Evolutionary conservation across 192 early-diverging fungal species (phyloP), one percentile per base, ranked within the genome.

Genomic region (Lunasporangiospora selenospora): DNA sequence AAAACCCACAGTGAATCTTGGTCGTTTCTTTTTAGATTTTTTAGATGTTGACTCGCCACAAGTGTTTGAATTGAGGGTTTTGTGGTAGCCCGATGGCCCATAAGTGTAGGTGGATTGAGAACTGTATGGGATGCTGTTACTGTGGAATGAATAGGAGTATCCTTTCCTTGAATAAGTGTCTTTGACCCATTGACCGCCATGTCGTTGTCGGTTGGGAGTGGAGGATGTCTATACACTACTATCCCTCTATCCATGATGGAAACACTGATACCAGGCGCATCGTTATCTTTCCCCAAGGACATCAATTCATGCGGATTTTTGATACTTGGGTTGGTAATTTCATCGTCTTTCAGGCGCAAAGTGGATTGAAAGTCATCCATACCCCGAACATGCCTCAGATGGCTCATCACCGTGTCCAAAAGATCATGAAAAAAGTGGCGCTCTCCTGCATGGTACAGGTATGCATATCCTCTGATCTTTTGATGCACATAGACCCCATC

Each of bases 401-500:
- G 57, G 27, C 10, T 47, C 42, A 53, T 16, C 8, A 58, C 16
- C 56, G 53, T 31, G 24, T 53, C 56, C 40, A 59, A 8, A 36
- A 67, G 15, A 16, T 67, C 57, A 4, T 18, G 34, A 21, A 67
- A 58, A 39, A 59, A 67, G 6, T 67, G 65, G 15, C 53, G 49
- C 36, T 67, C 65, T 7, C 65, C 65, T 26, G 53, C 56, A 15
- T 67, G 43, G 27, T 53, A 53, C n/a, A 67, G 42, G 29, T 49
- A 39, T 3, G 65, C 65, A 38, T 59, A 67, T 34, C 65, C 56
- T 15, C 65, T 55, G 7, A 67, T 67, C 50, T 56, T 58, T 49
- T 53, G 49, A 26, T 57, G 46, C 23, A 67, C 24, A 39, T 59
- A 56, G 3, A 59, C 50, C 8, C 56, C 40, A 36, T 67, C 56